A percentile compares a stretch with the other conserved stretches of the same genome.
Conservation (phyloP, 345 rosid species). For the Microthlaspi erraticum region DNA sequence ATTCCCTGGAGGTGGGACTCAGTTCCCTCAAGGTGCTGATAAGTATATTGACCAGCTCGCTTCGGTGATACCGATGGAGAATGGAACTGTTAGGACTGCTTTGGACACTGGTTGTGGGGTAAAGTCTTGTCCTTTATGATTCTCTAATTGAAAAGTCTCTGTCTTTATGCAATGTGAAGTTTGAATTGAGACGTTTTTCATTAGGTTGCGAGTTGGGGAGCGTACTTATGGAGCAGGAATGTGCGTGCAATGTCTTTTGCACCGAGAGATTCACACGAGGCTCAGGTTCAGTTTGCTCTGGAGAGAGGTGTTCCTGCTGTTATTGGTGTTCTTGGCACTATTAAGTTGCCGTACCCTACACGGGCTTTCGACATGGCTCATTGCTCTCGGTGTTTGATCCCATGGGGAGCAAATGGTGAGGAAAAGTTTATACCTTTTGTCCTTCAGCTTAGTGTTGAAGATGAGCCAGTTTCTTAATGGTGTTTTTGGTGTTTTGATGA, state of each 20-base stretch:
- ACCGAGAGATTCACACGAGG: slow-evolving; percentile 98
- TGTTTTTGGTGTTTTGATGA: slow-evolving; percentile 29
- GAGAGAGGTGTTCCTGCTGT: slow-evolving; percentile 99
- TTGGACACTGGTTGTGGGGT: slow-evolving; percentile 99
- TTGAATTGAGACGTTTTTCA: neutral
- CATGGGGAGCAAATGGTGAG: slow-evolving; percentile 96
- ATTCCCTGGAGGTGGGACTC: slow-evolving; percentile 99
- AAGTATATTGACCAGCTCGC: slow-evolving; percentile 95
- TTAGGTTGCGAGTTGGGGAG: slow-evolving; percentile 99
- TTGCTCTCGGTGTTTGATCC: slow-evolving; percentile 98
- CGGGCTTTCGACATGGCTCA: slow-evolving; percentile 98
- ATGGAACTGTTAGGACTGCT: slow-evolving; percentile 96
- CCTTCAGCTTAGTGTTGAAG: too few species aligned
- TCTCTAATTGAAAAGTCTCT: slow-evolving; percentile 3
- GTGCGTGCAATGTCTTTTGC: slow-evolving; percentile 98
- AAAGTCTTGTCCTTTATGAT: slow-evolving; percentile 28
- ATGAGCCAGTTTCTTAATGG: neutral
- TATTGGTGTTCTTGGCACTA: slow-evolving; percentile 95
- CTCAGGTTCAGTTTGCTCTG: slow-evolving; percentile 98
- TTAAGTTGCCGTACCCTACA: slow-evolving; percentile 90
- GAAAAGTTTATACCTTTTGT: neutral
- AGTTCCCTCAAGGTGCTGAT: slow-evolving; percentile 99
- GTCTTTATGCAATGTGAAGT: slow-evolving; percentile 4
- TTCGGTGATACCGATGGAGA: slow-evolving; percentile 80
- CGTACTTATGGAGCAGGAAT: slow-evolving; percentile 96